Evolutionary conservation across 345 rosid genomes (phyloP).

Genomic region (Brassica juncea): DNA sequence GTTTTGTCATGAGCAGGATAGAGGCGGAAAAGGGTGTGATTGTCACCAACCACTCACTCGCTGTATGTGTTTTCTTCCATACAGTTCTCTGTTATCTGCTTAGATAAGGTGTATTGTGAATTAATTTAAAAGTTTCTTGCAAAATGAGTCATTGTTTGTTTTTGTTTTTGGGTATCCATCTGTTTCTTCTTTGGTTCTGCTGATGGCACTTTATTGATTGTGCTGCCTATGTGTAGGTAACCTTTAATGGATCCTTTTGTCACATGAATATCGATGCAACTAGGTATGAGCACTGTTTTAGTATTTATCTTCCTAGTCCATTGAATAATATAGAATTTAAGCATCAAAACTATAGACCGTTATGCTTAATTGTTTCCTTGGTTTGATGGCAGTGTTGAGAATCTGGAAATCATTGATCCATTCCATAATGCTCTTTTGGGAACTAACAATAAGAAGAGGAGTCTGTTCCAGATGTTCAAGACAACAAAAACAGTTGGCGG

Average conservation of each 20-base stretch:
- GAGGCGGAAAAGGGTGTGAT: conserved; percentile 94
- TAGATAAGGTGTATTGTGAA: conserved; percentile 11
- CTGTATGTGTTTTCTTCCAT: conserved; percentile 51
- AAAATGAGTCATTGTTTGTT: background rate
- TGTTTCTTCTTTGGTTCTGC: conserved; percentile 18
- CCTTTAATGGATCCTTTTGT: conserved; percentile 95
- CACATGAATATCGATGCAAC: conserved; percentile 97
- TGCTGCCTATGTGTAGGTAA: conserved; percentile 55
- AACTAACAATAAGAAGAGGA: conserved; percentile 86
- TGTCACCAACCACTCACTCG: conserved; percentile 84
- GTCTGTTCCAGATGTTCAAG: conserved; percentile 94
- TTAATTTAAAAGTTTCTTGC: background rate
- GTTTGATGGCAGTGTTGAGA: conserved; percentile 70
- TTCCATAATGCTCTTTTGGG: conserved; percentile 80
- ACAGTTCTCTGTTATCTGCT: background rate
- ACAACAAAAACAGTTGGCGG: conserved; percentile 95
- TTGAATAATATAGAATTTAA: background rate
- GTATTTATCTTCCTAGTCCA: conserved; percentile 14
- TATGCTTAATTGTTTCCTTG: conserved; percentile 26
- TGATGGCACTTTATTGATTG: conserved; percentile 12
- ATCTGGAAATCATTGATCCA: conserved; percentile 91
- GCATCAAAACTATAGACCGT: background rate
- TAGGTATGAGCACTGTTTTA: conserved; percentile 52
- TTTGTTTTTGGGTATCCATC: background rate
- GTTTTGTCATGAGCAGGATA: conserved; percentile 55